Base-by-base conservation (phyloP, 805 yeast species). In the Wickerhamomyces kurtzmanii region DNA sequence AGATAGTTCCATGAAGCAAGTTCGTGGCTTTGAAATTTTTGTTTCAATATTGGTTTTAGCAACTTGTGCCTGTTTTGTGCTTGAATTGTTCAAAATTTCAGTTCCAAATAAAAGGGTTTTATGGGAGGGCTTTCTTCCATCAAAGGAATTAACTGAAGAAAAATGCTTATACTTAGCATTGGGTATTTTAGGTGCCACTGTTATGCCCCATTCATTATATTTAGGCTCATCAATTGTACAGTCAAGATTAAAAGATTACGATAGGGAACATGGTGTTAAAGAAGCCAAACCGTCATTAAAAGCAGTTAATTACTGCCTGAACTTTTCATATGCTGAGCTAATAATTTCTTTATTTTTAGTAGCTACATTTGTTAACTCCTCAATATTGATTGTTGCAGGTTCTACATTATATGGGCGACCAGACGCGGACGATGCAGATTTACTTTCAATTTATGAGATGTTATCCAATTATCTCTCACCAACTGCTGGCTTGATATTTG, bases 101-200 rank as follows among this genome's bases (percentile, higher is more conserved):
- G 68, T 75, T 5, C 71, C 71, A 3, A 56, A 75, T 23, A 59
- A 71, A 12, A 47, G 55, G 24, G 69, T 62, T 5, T 65, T 86
- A 4, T 50, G 70, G 27, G 53, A 57, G 38, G 94, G 94, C 0
- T 82, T 78, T 41, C 43, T 84, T 12, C 96, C 96, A 1, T 65
- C 73, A 8, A 53, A 47, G n/a, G 64, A 72, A 29, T 61, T 73
- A 31, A 53, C 60, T 16, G 75, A 74, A 40, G 80, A 74, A 37
- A 71, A 67, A 44, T 91, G 94, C 0, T 54, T 82, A 17, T 85
- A 76, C 45, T 57, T 84, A 13, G 72, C 89, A 15, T 62, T 87
- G 39, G 95, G 94, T 15, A 82, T 86, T 27, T 61, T 85, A 30
- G 96, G 96, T 15, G 95, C 96, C 8, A 86, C 95, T 0, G 95